phyloP scores from a whole-genome alignment of 2,329 filamentous ascomycete genomes.

The Verticillium klebahnii region DNA sequence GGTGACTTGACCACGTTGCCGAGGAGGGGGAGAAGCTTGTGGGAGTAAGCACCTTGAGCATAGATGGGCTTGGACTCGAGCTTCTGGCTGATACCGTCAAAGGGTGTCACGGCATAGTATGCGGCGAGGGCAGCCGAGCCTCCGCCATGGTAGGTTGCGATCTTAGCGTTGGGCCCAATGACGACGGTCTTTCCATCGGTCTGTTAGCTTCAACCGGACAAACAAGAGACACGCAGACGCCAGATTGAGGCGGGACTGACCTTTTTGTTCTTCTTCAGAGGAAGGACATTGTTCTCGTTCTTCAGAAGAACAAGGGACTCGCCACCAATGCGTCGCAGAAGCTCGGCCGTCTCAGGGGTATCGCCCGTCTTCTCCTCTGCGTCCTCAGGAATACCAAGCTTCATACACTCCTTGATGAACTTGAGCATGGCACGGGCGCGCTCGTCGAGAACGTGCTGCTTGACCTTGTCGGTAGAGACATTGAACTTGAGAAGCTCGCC shows the following conservation, averaged over 20 bases:
- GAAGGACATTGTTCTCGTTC: conserved; percentile 61
- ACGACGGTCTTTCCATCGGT: conserved; percentile 36
- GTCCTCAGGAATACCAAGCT: conserved; percentile 48
- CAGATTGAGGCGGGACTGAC: conserved; percentile 18
- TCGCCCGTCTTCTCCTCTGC: conserved; percentile 50
- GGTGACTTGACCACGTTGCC: conserved; percentile 45
- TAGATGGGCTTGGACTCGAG: conserved; percentile 40
- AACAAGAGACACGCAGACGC: background rate
- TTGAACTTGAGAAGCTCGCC: conserved; percentile 47
- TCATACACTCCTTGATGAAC: conserved; percentile 53
- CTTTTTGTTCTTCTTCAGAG: conserved; percentile 58
- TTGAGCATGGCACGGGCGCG: conserved; percentile 54
- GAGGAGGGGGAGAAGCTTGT: conserved; percentile 58
- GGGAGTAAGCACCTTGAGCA: conserved; percentile 58
- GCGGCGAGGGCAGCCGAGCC: conserved; percentile 57
- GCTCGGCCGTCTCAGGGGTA: conserved; percentile 55
- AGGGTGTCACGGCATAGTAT: conserved; percentile 68
- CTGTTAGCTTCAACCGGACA: background rate
- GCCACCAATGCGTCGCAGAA: conserved; percentile 61
- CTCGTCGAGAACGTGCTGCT: conserved; percentile 49
- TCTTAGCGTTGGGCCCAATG: conserved; percentile 53
- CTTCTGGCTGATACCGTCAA: conserved; percentile 62
- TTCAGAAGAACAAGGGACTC: conserved; percentile 71
- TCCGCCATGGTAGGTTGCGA: conserved; percentile 56
- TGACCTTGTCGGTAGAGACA: conserved; percentile 52